Conservation (phyloP, 345 rosid genomes). For the Aquilaria sinensis region DNA sequence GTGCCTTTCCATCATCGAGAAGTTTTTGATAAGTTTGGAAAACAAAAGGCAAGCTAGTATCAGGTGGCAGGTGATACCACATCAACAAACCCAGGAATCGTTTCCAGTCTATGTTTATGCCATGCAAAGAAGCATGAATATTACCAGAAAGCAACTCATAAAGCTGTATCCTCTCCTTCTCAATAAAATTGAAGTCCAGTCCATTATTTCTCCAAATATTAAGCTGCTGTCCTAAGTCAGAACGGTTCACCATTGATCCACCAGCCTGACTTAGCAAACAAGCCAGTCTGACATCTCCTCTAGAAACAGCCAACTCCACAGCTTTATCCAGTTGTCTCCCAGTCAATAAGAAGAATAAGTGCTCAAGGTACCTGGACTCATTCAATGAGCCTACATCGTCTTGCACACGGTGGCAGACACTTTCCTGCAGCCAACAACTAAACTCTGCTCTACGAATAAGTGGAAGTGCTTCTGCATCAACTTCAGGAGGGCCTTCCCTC, state of each 20-base stretch:
- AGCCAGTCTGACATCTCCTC: conserved; percentile 93
- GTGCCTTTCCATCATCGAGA: conserved; percentile 66
- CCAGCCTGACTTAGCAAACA: conserved; percentile 97
- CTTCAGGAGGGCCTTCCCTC: conserved; percentile 58
- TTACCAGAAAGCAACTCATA: conserved; percentile 93
- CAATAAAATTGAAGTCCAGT: conserved; percentile 82
- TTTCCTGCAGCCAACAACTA: conserved; percentile 90
- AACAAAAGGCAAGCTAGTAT: conserved; percentile 52
- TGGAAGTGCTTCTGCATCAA: conserved; percentile 67
- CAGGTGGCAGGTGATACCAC: conserved; percentile 84
- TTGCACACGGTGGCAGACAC: conserved; percentile 88
- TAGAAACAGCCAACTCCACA: conserved; percentile 80
- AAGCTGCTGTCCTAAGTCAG: conserved; percentile 68
- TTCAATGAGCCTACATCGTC: conserved; percentile 70
- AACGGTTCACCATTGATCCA: conserved; percentile 72
- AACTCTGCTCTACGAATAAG: conserved; percentile 93
- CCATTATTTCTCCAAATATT: conserved; percentile 84
- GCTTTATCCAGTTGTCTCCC: conserved; percentile 84
- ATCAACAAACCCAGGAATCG: conserved; percentile 89
- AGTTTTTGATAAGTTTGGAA: conserved; percentile 70
- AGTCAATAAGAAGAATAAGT: conserved; percentile 77
- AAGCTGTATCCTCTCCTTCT: conserved; percentile 68
- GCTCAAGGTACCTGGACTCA: conserved; percentile 72
- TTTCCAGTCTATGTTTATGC: conserved; percentile 82
- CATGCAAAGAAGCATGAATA: conserved; percentile 57